Base-by-base conservation (phyloP, 352 stramenopile genomes). In the Phytophthora niederhauseri region DNA sequence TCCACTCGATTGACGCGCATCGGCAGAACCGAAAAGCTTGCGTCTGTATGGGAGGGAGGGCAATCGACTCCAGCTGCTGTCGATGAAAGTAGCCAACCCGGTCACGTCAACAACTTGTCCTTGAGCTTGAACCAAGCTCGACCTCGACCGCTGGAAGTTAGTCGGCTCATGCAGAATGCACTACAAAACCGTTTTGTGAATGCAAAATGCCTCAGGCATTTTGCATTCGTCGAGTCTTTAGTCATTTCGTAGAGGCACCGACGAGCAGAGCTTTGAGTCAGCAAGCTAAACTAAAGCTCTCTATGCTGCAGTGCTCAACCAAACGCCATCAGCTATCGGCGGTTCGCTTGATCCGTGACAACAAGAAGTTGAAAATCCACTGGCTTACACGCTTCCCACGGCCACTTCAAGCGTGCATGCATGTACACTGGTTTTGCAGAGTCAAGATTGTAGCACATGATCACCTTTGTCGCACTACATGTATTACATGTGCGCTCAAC, bases 61-160 rank as follows among this genome's bases (percentile, higher is more conserved):
- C 50, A 17, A 55, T 14, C 36, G 38, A 57, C 36, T 31, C 28
- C 48, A 41, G 17, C 45, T 57, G 58, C 46, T 57, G 36, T 61
- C 55, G 38, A 53, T 43, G 20, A 28, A 43, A 19, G 6, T 17
- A 52, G 28, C 26, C 28, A 31, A 53, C 61, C 52, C 41, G 56
- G 22, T 63, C 61, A 53, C 52, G 52, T 62, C 61, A 68, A 57
- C 53, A 57, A 52, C 52, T 12, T 31, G 30, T 51, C 28, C 52
- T 57, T 57, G 61, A 52, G 49, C 52, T 57, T 57, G 61, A 52
- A 55, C 14, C 4, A 31, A 31, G 28, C 7, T 31, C 43, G 43
- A 11, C n/a, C n/a, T 28, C 22, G 48, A 53, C 5, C 19, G 48
- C 22, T 53, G 48, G 14, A 31, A 53, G 48, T 43, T 43, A 43